Conservation (phyloP, 1,284 basidiomycete genomes). For the Rhizopogon parksii region DNA sequence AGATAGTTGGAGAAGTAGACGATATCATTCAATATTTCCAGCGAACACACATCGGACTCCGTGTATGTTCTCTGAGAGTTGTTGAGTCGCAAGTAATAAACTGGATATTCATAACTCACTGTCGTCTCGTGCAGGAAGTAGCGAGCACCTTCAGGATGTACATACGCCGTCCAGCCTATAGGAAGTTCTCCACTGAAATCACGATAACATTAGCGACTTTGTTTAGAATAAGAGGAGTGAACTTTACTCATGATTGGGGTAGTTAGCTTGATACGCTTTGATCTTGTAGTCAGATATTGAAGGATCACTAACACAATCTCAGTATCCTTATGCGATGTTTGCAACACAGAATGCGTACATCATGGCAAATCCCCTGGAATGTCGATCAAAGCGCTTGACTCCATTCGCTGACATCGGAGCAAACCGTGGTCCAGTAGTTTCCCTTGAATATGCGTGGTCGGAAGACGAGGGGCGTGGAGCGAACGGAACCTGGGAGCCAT, state of each 20-base stretch:
- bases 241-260: slow-evolving; percentile 10
- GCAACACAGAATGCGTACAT: slow-evolving; percentile 2
- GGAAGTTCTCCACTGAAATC: slow-evolving; percentile 10
- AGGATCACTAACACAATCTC: slow-evolving; percentile 5
- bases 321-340: background rate
- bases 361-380: slow-evolving; percentile 7
- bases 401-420: slow-evolving; percentile 13
- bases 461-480: background rate
- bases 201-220: background rate
- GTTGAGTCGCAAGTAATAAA: background rate
- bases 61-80: slow-evolving; percentile 12
- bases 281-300: slow-evolving; percentile 10
- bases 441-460: background rate
- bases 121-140: slow-evolving; percentile 11
- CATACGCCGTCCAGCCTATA: slow-evolving; percentile 9
- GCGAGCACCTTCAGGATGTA: slow-evolving; percentile 13
- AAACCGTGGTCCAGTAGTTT: slow-evolving; percentile 8
- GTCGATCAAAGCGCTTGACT: slow-evolving; percentile 12
- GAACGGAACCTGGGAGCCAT: background rate
- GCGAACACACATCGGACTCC: slow-evolving; percentile 11
- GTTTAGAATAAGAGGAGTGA: background rate
- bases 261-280: slow-evolving; percentile 7
- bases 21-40: slow-evolving; percentile 9
- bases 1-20: slow-evolving; percentile 6
- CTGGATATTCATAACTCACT: slow-evolving; percentile 5